These are phyloP conservation scores for Tricholoma sp. DNA, from an alignment of 768 basidiomycete genomes.

Conservation along the genomic window DNA sequence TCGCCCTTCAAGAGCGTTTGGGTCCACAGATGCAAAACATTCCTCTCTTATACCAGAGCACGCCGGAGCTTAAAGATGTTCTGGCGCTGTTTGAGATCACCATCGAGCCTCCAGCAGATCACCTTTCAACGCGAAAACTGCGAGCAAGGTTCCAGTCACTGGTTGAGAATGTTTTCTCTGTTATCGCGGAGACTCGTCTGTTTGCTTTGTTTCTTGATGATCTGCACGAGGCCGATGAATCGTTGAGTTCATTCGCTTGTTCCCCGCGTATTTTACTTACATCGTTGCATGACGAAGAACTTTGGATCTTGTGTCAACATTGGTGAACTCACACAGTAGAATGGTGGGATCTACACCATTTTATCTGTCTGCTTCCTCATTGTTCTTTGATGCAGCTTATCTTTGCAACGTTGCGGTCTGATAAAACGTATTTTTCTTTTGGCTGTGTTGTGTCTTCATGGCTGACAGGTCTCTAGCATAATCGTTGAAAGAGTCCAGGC, in stretches of 20 bases:
- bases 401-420: slow-evolving; percentile 57
- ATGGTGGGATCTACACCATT: slow-evolving; percentile 38
- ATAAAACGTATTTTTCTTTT: slow-evolving; percentile 38
- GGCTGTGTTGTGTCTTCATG: background rate
- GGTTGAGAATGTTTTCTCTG: slow-evolving; percentile 64
- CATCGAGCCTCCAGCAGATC: slow-evolving; percentile 47
- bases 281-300: slow-evolving; percentile 35
- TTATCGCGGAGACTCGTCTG: slow-evolving; percentile 64
- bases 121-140: slow-evolving; percentile 53
- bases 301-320: slow-evolving; percentile 58
- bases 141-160: slow-evolving; percentile 67
- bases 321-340: slow-evolving; percentile 60
- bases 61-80: slow-evolving; percentile 64
- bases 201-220: slow-evolving; percentile 73
- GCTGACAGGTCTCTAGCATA: slow-evolving; percentile 21
- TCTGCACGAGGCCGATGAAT: slow-evolving; percentile 70
- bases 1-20: slow-evolving; percentile 49
- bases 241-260: slow-evolving; percentile 29
- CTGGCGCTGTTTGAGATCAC: slow-evolving; percentile 49
- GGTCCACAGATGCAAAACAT: slow-evolving; percentile 70
- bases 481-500: slow-evolving; percentile 46
- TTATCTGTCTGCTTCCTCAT: background rate
- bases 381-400: slow-evolving; percentile 41
- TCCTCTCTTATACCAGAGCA: slow-evolving; percentile 65
- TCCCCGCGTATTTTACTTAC: background rate